These are phyloP conservation scores for Byssoonygena ceratinophila DNA, from an alignment of 2,329 filamentous ascomycete genomes.

Conservation along the genomic window DNA sequence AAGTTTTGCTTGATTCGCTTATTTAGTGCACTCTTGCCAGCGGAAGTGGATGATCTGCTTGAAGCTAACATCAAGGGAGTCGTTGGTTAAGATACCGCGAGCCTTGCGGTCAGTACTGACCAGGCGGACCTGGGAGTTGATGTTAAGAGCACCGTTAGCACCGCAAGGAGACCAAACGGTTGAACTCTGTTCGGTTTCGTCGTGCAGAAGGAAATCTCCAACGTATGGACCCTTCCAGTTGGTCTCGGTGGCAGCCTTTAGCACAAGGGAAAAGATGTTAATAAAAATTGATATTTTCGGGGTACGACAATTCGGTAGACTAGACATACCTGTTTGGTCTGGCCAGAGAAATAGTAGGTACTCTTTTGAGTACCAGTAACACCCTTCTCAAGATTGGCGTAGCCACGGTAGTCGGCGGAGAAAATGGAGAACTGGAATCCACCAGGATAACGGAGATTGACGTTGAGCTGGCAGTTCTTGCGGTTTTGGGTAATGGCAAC, in stretches of 20 bases:
- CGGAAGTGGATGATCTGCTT: conserved; percentile 34
- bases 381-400: conserved; percentile 38
- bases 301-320: neutral
- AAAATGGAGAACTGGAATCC: conserved; percentile 46
- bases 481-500: conserved; percentile 37
- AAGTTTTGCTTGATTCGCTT: neutral
- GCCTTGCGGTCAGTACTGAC: conserved; percentile 24
- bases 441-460: conserved; percentile 42
- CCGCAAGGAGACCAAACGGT: conserved; percentile 46
- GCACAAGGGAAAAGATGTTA: conserved; percentile 1
- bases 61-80: conserved; percentile 43
- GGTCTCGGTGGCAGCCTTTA: conserved; percentile 29
- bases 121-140: conserved; percentile 44
- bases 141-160: conserved; percentile 41
- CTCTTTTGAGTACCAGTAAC: conserved; percentile 42
- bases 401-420: conserved; percentile 45
- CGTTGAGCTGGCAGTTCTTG: conserved; percentile 47
- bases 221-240: conserved; percentile 37
- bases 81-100: conserved; percentile 38
- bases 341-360: conserved; percentile 46
- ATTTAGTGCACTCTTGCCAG: conserved; percentile 34
- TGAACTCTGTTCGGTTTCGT: conserved; percentile 37
- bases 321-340: conserved; percentile 31
- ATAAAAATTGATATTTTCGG: conserved; percentile 17
- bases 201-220: conserved; percentile 38